Conservation (phyloP, 192 early-diverging fungal species). For the Coemansia sp. region DNA sequence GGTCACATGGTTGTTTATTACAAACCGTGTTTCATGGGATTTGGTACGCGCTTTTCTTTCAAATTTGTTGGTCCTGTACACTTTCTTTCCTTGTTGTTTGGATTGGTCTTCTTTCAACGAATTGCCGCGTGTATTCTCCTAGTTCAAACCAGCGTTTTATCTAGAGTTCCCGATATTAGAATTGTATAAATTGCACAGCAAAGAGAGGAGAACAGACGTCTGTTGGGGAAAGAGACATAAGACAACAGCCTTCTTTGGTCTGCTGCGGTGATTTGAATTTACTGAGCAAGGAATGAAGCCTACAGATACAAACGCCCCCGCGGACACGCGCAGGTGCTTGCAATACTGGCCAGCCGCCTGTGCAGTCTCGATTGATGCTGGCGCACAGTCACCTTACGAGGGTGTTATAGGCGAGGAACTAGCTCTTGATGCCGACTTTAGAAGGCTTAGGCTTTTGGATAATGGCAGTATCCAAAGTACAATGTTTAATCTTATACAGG, state of each 20-base stretch:
- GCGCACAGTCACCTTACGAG: conserved; percentile 30
- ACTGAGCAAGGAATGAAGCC: conserved; percentile 21
- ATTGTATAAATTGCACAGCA: too few species aligned
- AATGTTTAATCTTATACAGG: conserved; percentile 22
- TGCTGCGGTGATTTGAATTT: not conserved
- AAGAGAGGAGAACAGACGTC: not conserved
- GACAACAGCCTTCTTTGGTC: not conserved
- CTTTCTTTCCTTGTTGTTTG: too few species aligned
- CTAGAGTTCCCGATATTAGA: too few species aligned
- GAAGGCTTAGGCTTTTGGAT: conserved; percentile 17
- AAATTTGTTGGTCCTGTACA: too few species aligned
- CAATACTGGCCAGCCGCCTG: conserved; percentile 41
- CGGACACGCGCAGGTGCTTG: conserved; percentile 43
- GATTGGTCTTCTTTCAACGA: too few species aligned
- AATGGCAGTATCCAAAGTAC: conserved; percentile 4
- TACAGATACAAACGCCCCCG: conserved; percentile 30
- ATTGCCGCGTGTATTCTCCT: too few species aligned
- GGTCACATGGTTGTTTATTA: too few species aligned
- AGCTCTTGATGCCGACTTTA: conserved; percentile 25
- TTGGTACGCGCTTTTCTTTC: too few species aligned
- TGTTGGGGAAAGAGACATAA: not conserved
- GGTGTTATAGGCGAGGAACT: conserved; percentile 17
- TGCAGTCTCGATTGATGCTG: conserved; percentile 22
- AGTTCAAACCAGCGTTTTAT: too few species aligned
- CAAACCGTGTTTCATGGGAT: too few species aligned